Percentiles rank a stretch among this genome's conserved stretches.
Evolutionary conservation across 495 filamentous ascomycete species (phyloP).

Genomic region (Xylaria flabelliformis): DNA sequence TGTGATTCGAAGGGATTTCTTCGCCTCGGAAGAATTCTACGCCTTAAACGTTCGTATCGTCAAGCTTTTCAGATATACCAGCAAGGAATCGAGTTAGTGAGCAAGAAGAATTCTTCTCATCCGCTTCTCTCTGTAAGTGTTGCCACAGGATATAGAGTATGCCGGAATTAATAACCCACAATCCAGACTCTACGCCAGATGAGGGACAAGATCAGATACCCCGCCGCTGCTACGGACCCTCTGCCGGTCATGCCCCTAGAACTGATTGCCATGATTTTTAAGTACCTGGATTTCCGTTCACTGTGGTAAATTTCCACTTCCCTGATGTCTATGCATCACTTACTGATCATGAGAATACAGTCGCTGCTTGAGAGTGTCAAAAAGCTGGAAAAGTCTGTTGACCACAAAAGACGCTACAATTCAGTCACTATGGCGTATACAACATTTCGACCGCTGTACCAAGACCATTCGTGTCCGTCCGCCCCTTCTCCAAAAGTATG

Average conservation of each 20-base stretch:
- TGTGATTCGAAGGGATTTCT: slow-evolving; percentile 18
- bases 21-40: slow-evolving; percentile 29
- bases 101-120: slow-evolving; percentile 33
- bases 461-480: not conserved
- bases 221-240: slow-evolving; percentile 47
- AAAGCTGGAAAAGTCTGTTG: slow-evolving; percentile 31
- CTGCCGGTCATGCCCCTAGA: slow-evolving; percentile 57
- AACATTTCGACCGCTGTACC: slow-evolving; percentile 20
- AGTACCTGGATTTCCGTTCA: slow-evolving; percentile 55
- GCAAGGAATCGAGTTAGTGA: slow-evolving; percentile 37
- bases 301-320: slow-evolving; percentile 51
- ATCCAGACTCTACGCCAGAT: slow-evolving; percentile 26
- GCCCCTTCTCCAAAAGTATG: slow-evolving; percentile 26
- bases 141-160: not conserved
- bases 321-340: not conserved
- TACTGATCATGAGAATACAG: slow-evolving; percentile 24
- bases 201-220: slow-evolving; percentile 29
- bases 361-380: slow-evolving; percentile 36
- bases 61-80: slow-evolving; percentile 34
- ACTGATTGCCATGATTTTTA: slow-evolving; percentile 52
- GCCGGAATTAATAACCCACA: slow-evolving; percentile 18
- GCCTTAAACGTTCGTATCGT: slow-evolving; percentile 10
- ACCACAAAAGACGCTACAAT: slow-evolving; percentile 18
- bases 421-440: slow-evolving; percentile 31
- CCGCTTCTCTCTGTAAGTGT: slow-evolving; percentile 29